Percentiles rank a stretch among this genome's conserved stretches.
These are phyloP conservation scores for Fusarium sp. DNA, from an alignment of 2,329 filamentous ascomycete genomes.

Conservation along the genomic window DNA sequence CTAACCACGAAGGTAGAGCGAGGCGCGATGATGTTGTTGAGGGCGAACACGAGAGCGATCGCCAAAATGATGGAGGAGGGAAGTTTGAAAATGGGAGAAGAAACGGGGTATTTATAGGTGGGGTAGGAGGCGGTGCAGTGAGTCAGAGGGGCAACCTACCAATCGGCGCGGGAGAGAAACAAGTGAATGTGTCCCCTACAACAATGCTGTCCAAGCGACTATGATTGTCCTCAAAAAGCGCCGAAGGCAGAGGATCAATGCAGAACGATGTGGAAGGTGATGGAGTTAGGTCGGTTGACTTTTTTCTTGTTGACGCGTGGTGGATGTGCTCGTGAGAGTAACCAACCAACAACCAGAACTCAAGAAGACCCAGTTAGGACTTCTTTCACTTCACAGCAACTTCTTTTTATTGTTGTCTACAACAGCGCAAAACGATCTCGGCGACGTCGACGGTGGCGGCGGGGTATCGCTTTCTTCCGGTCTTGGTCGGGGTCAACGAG, in stretches of 20 bases:
- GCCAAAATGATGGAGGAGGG: slow-evolving; percentile 37
- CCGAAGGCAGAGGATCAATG: slow-evolving; percentile 37
- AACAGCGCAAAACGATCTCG: slow-evolving; percentile 51
- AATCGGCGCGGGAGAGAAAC: slow-evolving; percentile 88
- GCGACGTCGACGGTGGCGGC: slow-evolving; percentile 48
- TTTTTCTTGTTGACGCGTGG: slow-evolving; percentile 10
- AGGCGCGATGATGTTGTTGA: slow-evolving; percentile 19
- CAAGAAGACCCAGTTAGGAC: slow-evolving; percentile 25
- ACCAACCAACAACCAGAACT: slow-evolving; percentile 33
- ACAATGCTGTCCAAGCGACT: slow-evolving; percentile 51
- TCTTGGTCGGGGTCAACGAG: slow-evolving; percentile 51
- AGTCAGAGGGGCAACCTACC: slow-evolving; percentile 61
- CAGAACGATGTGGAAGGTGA: slow-evolving; percentile 28
- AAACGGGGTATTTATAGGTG: slow-evolving; percentile 45
- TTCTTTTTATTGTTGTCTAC: slow-evolving; percentile 54
- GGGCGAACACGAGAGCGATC: slow-evolving; percentile 10
- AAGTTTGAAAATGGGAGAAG: slow-evolving; percentile 38
- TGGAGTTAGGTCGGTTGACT: slow-evolving; percentile 8
- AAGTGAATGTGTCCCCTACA: slow-evolving; percentile 96
- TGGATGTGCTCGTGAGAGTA: slow-evolving; percentile 26
- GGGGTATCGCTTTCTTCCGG: slow-evolving; percentile 50
- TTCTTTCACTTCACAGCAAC: slow-evolving; percentile 50
- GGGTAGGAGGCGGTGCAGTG: slow-evolving; percentile 38
- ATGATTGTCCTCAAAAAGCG: slow-evolving; percentile 36
- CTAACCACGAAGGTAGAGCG: slow-evolving; percentile 39